These are phyloP conservation scores for Vigna nakashimae DNA, from an alignment of 306 rosid genomes.

Conservation along the genomic window DNA sequence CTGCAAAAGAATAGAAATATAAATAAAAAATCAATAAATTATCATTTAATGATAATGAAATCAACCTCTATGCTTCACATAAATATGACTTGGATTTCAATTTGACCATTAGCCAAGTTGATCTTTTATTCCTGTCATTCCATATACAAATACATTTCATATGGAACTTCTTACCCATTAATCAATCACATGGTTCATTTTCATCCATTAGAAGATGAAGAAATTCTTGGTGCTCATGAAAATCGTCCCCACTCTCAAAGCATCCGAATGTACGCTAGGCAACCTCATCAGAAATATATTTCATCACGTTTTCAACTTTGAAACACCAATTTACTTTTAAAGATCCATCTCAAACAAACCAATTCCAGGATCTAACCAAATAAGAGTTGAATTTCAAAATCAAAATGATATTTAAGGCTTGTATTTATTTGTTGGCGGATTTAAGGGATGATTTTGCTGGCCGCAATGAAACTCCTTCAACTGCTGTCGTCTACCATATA, in stretches of 20 bases:
- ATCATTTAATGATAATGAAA: no score
- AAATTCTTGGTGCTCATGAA: not conserved
- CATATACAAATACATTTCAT: not conserved
- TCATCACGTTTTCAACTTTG: not conserved
- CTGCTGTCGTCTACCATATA: not conserved
- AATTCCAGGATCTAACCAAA: not conserved
- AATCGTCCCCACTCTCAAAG: not conserved
- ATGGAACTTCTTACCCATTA: not conserved
- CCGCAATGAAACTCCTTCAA: not conserved
- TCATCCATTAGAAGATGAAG: not conserved
- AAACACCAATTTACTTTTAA: conserved; percentile 11
- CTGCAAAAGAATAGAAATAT: no score
- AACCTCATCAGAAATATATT: not conserved
- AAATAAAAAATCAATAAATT: no score
- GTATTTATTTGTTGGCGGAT: not conserved
- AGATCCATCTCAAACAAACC: not conserved
- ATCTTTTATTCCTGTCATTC: not conserved
- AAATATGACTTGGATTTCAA: not conserved
- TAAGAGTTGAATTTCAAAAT: not conserved
- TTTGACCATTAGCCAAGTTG: not conserved
- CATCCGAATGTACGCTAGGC: not conserved
- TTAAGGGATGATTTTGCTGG: not conserved
- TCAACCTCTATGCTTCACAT: no score
- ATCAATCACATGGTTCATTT: not conserved
- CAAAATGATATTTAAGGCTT: not conserved